Evolutionary conservation across 169 alveolate species (phyloP), one percentile per base, ranked within the genome.

Genomic region (Eimeria brunetti): DNA sequence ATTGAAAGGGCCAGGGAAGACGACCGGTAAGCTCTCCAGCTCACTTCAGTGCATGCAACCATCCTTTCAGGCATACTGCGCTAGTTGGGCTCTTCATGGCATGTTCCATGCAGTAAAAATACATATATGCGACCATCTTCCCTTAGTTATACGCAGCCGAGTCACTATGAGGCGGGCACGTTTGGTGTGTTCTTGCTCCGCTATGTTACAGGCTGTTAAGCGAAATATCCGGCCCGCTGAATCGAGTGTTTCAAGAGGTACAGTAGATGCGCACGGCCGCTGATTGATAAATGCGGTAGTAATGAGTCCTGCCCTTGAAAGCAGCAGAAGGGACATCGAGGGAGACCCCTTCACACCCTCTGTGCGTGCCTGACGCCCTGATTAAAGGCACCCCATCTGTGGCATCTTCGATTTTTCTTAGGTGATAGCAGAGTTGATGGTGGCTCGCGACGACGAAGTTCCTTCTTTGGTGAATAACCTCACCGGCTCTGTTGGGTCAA

Each of bases 161-260:
- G 83, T 20, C 51, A 38, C 18, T 14, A 33, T 27, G 33, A 73
- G 16, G 83, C 36, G 53, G 53, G 4, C 56, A 38, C 53, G 56
- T 73, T 36, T 11, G 83, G 51, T 38, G 83, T 73, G 33, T 33
- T 16, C 56, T 6, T 73, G 56, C 20, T 38, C 53, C 33, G 83
- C 83, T 30, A 0, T 49, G 89, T 58, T 84, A 76, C 78, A 84
- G 91, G 27, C 20, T 84, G 41, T 44, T 84, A 33, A 9, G 33
- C 38, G 91, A 84, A 20, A 30, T 84, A 11, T 53, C 91, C 16
- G 91, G 76, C 36, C 75, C 75, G 36, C 91, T 84, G 53, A 62
- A 36, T 20, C 91, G 91, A 44, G 91, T 41, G 38, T 84, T 84
- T 36, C 91, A 84, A 84, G 91, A 84, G 91, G 91, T 84, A 56